Conservation (phyloP, 345 rosid genomes). For the Microcos paniculata region DNA sequence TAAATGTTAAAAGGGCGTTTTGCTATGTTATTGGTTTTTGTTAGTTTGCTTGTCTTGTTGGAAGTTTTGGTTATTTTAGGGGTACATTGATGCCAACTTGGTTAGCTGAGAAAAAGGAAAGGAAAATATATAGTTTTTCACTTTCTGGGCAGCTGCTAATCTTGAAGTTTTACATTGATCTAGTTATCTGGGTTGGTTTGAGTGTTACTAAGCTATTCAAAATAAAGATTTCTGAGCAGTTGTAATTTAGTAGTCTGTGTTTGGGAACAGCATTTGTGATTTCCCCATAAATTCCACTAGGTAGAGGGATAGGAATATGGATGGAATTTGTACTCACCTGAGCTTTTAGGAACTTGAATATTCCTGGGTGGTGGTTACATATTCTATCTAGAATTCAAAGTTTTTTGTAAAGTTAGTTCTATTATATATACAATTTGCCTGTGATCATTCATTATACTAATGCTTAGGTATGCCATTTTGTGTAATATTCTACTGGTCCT, state of each 20-base stretch:
- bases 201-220: background rate
- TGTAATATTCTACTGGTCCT: background rate
- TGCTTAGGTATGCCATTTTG: background rate
- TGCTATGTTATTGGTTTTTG: background rate
- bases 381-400: background rate
- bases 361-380: background rate
- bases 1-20: slow-evolving; percentile 1
- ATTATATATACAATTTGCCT: background rate
- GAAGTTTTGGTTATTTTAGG: background rate
- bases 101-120: background rate
- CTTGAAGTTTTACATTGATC: background rate
- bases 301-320: background rate
- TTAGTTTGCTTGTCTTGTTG: background rate
- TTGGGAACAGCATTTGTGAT: no score
- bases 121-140: background rate
- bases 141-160: background rate
- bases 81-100: background rate
- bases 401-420: background rate
- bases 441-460: background rate
- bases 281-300: background rate
- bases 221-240: background rate
- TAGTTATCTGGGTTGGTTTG: background rate
- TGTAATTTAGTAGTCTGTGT: background rate
- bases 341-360: background rate
- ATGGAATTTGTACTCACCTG: background rate